A percentile compares a stretch with the other conserved stretches of the same genome.
These are phyloP conservation scores for Boletus hoseneyae DNA, from an alignment of 1,284 basidiomycete species.

Conservation along the genomic window DNA sequence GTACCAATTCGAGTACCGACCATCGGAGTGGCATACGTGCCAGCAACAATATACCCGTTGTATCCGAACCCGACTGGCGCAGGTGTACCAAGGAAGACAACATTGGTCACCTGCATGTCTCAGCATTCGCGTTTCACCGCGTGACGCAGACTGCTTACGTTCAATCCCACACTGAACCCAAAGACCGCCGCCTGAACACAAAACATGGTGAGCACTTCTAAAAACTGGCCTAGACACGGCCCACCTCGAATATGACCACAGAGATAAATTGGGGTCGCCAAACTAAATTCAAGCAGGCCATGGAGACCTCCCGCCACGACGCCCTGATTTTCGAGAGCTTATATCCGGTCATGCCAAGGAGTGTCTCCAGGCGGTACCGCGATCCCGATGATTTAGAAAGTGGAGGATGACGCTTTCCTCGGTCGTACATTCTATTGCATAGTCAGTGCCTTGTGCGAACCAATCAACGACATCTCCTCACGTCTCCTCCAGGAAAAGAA, in stretches of 20 bases:
- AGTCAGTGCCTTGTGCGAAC: conserved; percentile 7
- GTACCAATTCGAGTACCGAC: conserved; percentile 32
- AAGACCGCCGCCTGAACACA: conserved; percentile 50
- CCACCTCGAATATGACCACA: conserved; percentile 57
- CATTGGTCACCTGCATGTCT: conserved; percentile 56
- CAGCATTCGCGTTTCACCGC: neutral
- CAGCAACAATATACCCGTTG: conserved; percentile 49
- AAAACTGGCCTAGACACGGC: neutral
- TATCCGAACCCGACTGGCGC: conserved; percentile 59
- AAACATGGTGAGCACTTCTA: neutral
- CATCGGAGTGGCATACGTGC: conserved; percentile 62
- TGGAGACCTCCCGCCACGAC: conserved; percentile 47
- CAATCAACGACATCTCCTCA: conserved; percentile 28
- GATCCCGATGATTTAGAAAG: conserved; percentile 43
- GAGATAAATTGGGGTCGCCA: conserved; percentile 64
- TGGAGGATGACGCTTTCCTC: conserved; percentile 53
- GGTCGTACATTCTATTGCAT: conserved; percentile 59
- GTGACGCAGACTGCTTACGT: conserved; percentile 41
- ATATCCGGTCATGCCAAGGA: conserved; percentile 63
- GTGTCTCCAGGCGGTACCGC: conserved; percentile 55
- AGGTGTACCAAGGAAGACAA: conserved; percentile 62
- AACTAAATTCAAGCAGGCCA: conserved; percentile 50
- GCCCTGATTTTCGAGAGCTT: conserved; percentile 60
- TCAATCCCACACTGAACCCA: conserved; percentile 70
- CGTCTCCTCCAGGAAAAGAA: conserved; percentile 64